Percentiles rank a stretch among this genome's conserved stretches.
Conservation (phyloP, 148 eudicot species). For the Fagopyrum esculentum region DNA sequence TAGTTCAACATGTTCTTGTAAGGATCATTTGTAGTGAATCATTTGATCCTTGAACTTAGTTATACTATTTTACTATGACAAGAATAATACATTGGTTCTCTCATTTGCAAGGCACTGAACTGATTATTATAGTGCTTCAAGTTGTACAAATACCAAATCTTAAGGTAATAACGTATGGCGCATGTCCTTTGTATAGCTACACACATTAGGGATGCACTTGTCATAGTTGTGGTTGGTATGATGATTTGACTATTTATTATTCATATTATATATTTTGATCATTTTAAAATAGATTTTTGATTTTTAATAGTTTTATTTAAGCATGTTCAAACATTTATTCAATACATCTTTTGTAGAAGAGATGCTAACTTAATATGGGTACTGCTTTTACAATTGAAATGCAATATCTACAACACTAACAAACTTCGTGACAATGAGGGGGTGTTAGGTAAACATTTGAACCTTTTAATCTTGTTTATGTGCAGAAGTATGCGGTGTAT, state of each 20-base stretch:
- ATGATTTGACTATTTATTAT: not conserved
- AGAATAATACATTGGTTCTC: constrained; percentile 3
- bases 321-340: not conserved
- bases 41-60: not conserved
- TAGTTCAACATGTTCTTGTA: constrained; percentile 91
- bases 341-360: not conserved
- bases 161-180: constrained; percentile 40
- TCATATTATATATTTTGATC: not conserved
- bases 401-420: too few species aligned
- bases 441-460: too few species aligned
- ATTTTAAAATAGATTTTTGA: not conserved
- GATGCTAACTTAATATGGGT: not conserved
- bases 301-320: not conserved
- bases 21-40: constrained; percentile 20
- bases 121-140: constrained; percentile 77
- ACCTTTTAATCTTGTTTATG: too few species aligned
- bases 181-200: not conserved
- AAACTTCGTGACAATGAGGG: too few species aligned
- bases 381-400: not conserved
- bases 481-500: too few species aligned
- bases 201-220: not conserved
- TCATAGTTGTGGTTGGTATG: not conserved
- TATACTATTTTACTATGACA: not conserved
- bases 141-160: constrained; percentile 81
- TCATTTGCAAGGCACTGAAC: constrained; percentile 55